These are phyloP conservation scores for Neocucurbitaria cava DNA, from an alignment of 2,329 filamentous ascomycete genomes.

Conservation along the genomic window DNA sequence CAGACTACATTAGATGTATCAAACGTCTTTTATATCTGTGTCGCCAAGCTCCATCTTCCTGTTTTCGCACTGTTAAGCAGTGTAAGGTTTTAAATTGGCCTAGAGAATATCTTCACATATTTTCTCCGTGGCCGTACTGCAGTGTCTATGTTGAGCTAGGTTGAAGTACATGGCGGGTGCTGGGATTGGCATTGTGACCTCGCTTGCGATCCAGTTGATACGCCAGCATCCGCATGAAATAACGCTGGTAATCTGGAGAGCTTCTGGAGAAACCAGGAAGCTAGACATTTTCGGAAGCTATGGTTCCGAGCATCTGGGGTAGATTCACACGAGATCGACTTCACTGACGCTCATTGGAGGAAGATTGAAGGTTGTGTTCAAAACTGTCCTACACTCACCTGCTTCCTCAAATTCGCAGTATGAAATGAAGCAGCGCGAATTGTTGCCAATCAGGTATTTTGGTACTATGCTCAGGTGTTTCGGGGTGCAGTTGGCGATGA, in stretches of 20 bases:
- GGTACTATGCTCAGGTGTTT: neutral
- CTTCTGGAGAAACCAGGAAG: neutral
- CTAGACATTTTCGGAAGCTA: neutral
- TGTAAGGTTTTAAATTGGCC: neutral
- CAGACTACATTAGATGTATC: neutral
- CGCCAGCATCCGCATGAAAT: neutral
- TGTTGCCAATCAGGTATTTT: neutral
- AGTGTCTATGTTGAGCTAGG: neutral
- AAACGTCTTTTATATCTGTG: neutral
- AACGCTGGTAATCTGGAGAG: neutral
- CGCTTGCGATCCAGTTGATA: neutral
- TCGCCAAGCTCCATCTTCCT: neutral
- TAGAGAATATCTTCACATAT: neutral
- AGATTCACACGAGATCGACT: neutral
- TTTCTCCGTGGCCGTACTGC: constrained; percentile 1
- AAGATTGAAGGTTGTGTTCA: neutral
- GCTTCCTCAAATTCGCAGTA: neutral
- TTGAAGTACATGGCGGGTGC: neutral
- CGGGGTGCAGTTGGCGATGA: neutral
- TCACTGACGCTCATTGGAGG: neutral
- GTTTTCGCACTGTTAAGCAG: neutral
- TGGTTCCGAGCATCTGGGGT: neutral
- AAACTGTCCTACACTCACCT: neutral
- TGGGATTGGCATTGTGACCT: neutral
- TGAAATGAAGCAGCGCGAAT: neutral